Percentiles rank a stretch among this genome's conserved stretches.
phyloP scores from a whole-genome alignment of 2,329 filamentous ascomycete genomes.

The Sarocladium kiliense region DNA sequence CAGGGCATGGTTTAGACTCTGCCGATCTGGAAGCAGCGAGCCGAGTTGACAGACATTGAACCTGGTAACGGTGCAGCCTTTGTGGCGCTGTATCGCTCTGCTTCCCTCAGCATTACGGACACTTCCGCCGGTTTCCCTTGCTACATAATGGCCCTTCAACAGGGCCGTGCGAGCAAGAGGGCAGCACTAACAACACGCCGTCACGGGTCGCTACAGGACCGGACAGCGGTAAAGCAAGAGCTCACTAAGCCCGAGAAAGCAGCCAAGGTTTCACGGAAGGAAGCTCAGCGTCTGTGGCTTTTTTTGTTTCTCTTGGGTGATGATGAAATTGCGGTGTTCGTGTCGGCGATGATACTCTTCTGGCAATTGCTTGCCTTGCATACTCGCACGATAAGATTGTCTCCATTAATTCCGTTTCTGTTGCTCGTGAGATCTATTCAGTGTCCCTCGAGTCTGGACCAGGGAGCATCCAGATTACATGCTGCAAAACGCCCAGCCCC shows the following conservation, averaged over 20 bases:
- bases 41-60: background rate
- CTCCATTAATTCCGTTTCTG: no score
- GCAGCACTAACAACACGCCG: background rate
- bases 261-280: constrained; percentile 2
- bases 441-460: no score
- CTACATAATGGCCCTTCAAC: no score
- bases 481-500: background rate
- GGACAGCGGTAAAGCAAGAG: background rate
- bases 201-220: background rate
- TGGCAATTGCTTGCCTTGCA: background rate
- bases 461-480: no score
- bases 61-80: background rate
- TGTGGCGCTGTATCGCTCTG: background rate
- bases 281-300: background rate
- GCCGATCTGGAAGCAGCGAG: background rate
- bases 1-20: background rate
- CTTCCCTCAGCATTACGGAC: no score
- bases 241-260: background rate
- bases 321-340: background rate
- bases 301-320: background rate
- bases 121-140: no score
- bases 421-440: no score
- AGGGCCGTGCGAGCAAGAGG: no score
- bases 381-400: background rate
- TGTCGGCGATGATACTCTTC: background rate